Evolutionary conservation across 2,329 filamentous ascomycete species (phyloP), one percentile per base, ranked within the genome.

Genomic region (Chaetomiaceae sp.): DNA sequence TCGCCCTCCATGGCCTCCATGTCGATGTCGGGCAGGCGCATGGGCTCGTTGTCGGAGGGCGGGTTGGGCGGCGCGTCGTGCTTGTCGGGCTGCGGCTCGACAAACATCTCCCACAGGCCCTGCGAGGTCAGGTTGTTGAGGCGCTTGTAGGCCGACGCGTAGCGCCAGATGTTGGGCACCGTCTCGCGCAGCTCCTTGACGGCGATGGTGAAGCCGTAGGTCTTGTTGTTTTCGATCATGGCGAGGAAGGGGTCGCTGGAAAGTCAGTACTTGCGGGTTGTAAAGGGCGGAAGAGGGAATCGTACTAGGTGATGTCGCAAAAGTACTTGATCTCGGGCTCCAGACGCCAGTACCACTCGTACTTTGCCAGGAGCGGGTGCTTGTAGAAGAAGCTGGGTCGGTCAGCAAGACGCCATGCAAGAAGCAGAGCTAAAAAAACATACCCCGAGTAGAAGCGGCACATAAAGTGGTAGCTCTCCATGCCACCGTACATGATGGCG

Each of bases 321-420:
- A 99, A 99, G 76, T 97, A 99, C 75, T 92, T 96, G 82, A 99
- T 97, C 73, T 99, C 94, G 61, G 94, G 94, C 79, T 99, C 94
- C 64, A 99, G 78, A 59, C 94, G 90, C 94, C 94, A 99, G 77
- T 99, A 99, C 94, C 94, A 99, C 68, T 97, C 91, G 73, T 97
- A 99, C 72, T 97, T 97, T 68, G 88, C 82, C 42, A 99, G 81
- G 31, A 97, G 82, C 60, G 91, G 88, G 69, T 99, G 94, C 71
- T 96, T 96, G 78, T 94, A 99, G 75, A 99, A 99, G 74, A 95
- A 94, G 39, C 90, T 82, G 58, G 5, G 8, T 2, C 6, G 22
- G 57, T 69, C 61, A 69, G 67, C 40, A 45, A 14, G 9, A 5
- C 17, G 4, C 15, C 17, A 4, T 3, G 45, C 36, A 2, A 15